Evolutionary conservation across 1,139 yeast genomes (phyloP).

Genomic region (Yamadazyma triangularis): DNA sequence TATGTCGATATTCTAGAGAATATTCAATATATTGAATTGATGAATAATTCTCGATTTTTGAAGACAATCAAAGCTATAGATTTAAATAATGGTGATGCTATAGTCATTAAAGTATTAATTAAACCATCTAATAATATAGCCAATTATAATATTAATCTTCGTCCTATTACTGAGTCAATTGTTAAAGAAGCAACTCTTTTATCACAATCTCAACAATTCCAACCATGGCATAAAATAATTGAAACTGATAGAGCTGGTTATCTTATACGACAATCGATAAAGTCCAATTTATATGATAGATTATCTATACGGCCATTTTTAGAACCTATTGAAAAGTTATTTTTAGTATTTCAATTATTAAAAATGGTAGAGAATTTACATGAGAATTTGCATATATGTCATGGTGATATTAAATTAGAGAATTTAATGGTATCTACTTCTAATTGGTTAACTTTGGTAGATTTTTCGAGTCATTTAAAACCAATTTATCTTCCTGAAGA

Average conservation of each 20-base stretch:
- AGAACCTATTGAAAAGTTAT: constrained; percentile 74
- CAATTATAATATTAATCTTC: constrained; percentile 25
- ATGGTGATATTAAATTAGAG: constrained; percentile 91
- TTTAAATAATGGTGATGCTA: constrained; percentile 53
- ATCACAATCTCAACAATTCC: constrained; percentile 53
- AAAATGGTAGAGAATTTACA: constrained; percentile 63
- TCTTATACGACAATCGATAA: constrained; percentile 73
- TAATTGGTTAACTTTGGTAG: constrained; percentile 82
- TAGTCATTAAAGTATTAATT: constrained; percentile 75
- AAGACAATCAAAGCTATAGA: constrained; percentile 80
- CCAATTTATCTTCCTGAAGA: constrained; percentile 88
- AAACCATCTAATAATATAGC: constrained; percentile 50
- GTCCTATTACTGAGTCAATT: constrained; percentile 27
- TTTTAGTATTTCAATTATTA: constrained; percentile 79
- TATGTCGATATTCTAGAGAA: constrained; percentile 76
- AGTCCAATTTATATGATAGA: constrained; percentile 79
- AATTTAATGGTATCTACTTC: constrained; percentile 83
- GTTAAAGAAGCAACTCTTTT: constrained; percentile 35
- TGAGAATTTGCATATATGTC: constrained; percentile 47
- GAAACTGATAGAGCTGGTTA: constrained; percentile 95
- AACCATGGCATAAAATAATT: constrained; percentile 68
- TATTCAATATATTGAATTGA: constrained; percentile 66
- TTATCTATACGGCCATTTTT: constrained; percentile 85
- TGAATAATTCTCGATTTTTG: constrained; percentile 75
- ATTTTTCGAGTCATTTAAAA: constrained; percentile 72